A percentile compares a stretch with the other conserved stretches of the same genome.
These are phyloP conservation scores for Aphanoascus verrucosus DNA, from an alignment of 2,329 filamentous ascomycete species.

Conservation along the genomic window DNA sequence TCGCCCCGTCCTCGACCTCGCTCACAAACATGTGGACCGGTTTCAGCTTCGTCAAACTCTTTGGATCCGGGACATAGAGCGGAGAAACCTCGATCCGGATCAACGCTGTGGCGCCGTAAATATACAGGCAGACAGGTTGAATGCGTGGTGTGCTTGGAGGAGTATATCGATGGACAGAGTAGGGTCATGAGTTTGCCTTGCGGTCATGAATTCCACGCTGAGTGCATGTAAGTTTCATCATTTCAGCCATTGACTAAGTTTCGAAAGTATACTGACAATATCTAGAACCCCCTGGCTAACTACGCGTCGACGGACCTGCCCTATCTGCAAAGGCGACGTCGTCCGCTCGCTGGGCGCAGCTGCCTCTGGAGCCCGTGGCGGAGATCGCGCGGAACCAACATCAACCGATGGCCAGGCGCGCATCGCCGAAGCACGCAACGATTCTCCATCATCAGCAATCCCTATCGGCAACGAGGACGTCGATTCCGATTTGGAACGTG, in stretches of 20 bases:
- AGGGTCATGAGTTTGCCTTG: conserved; percentile 94
- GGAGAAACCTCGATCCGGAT: conserved; percentile 38
- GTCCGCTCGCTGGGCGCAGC: conserved; percentile 46
- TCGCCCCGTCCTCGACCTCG: conserved; percentile 26
- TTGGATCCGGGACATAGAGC: conserved; percentile 19
- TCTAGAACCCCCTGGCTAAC: conserved; percentile 88
- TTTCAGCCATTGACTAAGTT: conserved; percentile 8
- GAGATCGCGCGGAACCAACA: conserved; percentile 30
- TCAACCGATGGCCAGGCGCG: conserved; percentile 38
- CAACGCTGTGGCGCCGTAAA: conserved; percentile 40
- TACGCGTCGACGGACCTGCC: conserved; percentile 88
- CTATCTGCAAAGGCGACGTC: conserved; percentile 96
- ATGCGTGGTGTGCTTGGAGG: conserved; percentile 92
- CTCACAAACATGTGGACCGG: conserved; percentile 30
- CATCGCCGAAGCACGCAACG: conserved; percentile 37
- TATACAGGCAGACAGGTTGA: conserved; percentile 63
- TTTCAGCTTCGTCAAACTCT: conserved; percentile 20
- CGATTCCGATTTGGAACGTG: conserved; percentile 37
- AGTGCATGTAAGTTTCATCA: conserved; percentile 77
- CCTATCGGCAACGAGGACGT: conserved; percentile 35
- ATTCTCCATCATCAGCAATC: conserved; percentile 42
- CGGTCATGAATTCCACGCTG: conserved; percentile 92
- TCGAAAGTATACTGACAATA: conserved; percentile 16
- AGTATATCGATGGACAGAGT: conserved; percentile 89
- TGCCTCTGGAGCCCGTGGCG: conserved; percentile 1